Evolutionary conservation across 331 rosid genomes (phyloP).

Genomic region (Ulmus americana): DNA sequence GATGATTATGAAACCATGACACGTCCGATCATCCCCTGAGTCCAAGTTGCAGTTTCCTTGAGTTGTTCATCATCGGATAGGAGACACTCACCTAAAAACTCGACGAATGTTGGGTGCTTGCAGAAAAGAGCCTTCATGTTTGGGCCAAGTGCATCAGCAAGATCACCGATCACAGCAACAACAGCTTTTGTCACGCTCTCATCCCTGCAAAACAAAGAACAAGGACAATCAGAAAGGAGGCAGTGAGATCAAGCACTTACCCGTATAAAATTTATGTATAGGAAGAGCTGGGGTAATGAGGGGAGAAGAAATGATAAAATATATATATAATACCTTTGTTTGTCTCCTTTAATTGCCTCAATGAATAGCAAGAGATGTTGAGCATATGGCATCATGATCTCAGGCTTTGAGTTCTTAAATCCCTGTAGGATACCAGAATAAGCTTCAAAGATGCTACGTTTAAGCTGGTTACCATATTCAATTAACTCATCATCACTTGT

Average conservation of each 20-base stretch:
- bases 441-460: constrained; percentile 42
- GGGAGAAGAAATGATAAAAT: background rate
- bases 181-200: constrained; percentile 34
- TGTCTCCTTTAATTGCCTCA: constrained; percentile 26
- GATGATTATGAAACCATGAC: constrained; percentile 29
- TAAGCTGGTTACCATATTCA: constrained; percentile 37
- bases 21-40: constrained; percentile 29
- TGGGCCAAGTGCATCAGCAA: constrained; percentile 38
- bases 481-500: constrained; percentile 28
- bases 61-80: constrained; percentile 31
- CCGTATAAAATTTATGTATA: no score
- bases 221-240: background rate
- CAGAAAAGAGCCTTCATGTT: constrained; percentile 21
- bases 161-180: constrained; percentile 41
- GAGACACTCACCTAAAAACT: constrained; percentile 37
- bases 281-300: background rate
- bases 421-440: constrained; percentile 47
- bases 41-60: constrained; percentile 36
- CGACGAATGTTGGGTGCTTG: constrained; percentile 15
- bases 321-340: constrained; percentile 21
- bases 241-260: background rate
- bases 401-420: constrained; percentile 32
- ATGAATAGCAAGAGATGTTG: constrained; percentile 35
- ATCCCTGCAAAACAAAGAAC: constrained; percentile 26
- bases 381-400: constrained; percentile 40